These are phyloP conservation scores for Pugionium cornutum DNA, from an alignment of 345 rosid genomes.

Conservation along the genomic window DNA sequence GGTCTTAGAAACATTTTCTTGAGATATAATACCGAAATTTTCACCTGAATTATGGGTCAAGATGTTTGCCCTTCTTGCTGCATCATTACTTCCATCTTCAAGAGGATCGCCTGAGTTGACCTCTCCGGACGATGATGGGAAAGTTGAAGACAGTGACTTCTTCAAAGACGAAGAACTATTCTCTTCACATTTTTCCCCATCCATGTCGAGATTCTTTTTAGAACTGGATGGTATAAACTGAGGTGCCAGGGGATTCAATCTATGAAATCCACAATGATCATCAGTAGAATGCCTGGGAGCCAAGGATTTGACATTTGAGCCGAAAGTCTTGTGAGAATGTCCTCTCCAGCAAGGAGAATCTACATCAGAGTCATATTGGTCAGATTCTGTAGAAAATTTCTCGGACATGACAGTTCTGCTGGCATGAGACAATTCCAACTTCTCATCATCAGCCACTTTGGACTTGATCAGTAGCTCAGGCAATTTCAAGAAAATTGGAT, in stretches of 20 bases:
- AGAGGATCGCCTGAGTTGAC: slow-evolving; percentile 8
- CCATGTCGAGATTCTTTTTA: slow-evolving; percentile 29
- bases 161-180: slow-evolving; percentile 32
- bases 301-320: slow-evolving; percentile 20
- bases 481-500: slow-evolving; percentile 13
- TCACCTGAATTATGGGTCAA: slow-evolving; percentile 24
- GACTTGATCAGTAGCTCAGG: slow-evolving; percentile 30
- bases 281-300: slow-evolving; percentile 34
- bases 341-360: slow-evolving; percentile 81
- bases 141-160: slow-evolving; percentile 38
- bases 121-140: slow-evolving; percentile 36
- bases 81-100: slow-evolving; percentile 15
- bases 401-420: slow-evolving; percentile 23
- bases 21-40: slow-evolving; percentile 24
- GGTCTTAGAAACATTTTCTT: slow-evolving; percentile 7
- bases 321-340: slow-evolving; percentile 18
- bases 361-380: slow-evolving; percentile 49
- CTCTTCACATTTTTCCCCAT: slow-evolving; percentile 34
- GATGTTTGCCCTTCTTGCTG: background rate
- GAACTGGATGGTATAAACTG: slow-evolving; percentile 47
- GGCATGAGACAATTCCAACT: slow-evolving; percentile 23
- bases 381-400: slow-evolving; percentile 24
- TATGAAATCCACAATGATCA: slow-evolving; percentile 35
- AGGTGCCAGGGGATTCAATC: slow-evolving; percentile 59
- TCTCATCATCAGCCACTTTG: slow-evolving; percentile 6